Base-by-base conservation (phyloP, 495 filamentous ascomycete genomes). In the Penicillium goetzii region DNA sequence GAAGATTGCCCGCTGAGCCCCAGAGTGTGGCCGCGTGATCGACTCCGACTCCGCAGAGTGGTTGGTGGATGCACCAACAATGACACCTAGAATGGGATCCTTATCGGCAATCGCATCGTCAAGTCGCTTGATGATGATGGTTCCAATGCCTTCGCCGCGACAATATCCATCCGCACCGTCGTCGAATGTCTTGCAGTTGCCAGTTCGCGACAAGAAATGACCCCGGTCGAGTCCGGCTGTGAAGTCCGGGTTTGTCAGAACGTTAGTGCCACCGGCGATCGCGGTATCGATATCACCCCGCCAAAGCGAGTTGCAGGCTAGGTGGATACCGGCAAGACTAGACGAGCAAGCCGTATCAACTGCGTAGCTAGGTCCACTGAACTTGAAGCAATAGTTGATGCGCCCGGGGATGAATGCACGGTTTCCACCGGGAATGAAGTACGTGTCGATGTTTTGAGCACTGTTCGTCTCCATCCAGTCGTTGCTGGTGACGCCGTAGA, bases 321-420 rank as follows among this genome's bases (percentile, higher is more conserved):
- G 76, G 63, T 93, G 88, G 61, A 96, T 86, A 19, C 89, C 90
- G 10, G 91, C 89, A 0, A 91, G 80, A 66, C 87, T 90, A 25
- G 89, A 93, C 14, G 90, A 93, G 71, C 92, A 97, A 15, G 92
- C 92, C 1, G 92, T 93, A 72, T 97, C 92, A 41, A 94, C 81
- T 62, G 84, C 89, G 72, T 89, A 84, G 60, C 89, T 93, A 0
- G 92, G 92, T 0, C 92, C 92, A 60, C 83, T 86, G 73, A 94
- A 93, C 43, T 91, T 90, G 69, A 95, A 91, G 68, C 88, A 88
- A 68, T 88, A 88, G 67, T 92, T 93, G 67, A 96, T 90, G 30
- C 92, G 83, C 3, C 92, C 92, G 0, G 92, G 90, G 1, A 86
- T 86, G 59, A 96, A 96, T 10, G 92, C 91, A 26, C 91, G 84